phyloP scores from a whole-genome alignment of 805 yeast genomes.

The Candida taoyuanica region DNA sequence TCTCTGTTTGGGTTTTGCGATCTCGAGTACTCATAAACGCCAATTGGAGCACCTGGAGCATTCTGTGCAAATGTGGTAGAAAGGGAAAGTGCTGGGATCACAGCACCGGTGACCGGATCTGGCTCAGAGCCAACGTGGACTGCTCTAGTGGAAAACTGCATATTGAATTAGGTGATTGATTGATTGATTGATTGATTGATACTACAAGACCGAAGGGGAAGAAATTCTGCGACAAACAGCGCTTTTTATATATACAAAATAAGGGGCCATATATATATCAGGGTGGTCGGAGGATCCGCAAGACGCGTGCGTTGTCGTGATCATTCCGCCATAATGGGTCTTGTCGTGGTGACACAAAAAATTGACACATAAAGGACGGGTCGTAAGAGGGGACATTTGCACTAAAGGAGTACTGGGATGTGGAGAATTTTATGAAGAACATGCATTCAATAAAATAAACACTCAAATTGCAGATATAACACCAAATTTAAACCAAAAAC shows the following conservation, averaged over 20 bases:
- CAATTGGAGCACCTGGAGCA: constrained; percentile 73
- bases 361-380: not conserved
- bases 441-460: no score
- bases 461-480: no score
- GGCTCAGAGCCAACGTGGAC: constrained; percentile 77
- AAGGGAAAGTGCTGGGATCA: constrained; percentile 76
- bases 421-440: no score
- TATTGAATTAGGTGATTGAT: not conserved
- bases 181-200: no score
- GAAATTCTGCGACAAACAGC: no score
- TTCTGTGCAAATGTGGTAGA: constrained; percentile 83
- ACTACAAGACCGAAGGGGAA: no score
- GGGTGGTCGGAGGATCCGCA: not conserved
- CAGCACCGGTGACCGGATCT: constrained; percentile 78
- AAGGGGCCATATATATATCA: not conserved
- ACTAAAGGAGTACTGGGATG: no score
- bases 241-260: not conserved
- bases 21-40: constrained; percentile 78
- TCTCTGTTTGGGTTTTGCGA: constrained; percentile 85
- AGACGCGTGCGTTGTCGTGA: not conserved
- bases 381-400: no score
- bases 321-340: not conserved
- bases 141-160: constrained; percentile 67
- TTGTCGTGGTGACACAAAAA: not conserved
- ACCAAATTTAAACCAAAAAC: no score